Evolutionary conservation across 1,284 basidiomycete genomes (phyloP), one percentile per base, ranked within the genome.

Genomic region (Stereum hirsutum): DNA sequence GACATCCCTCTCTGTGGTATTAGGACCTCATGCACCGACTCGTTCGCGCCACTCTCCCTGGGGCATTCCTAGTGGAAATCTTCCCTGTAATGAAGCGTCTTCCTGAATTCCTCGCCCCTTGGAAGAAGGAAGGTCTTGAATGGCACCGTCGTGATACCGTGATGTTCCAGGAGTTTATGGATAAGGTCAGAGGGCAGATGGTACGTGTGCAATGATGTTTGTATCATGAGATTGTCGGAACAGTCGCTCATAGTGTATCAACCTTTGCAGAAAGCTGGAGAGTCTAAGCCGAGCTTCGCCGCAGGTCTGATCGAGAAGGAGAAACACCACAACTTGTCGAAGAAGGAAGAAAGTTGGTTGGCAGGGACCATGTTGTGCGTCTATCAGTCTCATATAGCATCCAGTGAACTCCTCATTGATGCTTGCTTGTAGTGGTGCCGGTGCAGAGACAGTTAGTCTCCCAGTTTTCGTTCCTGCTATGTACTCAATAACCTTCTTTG

Each of bases 301-400:
- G 44, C 48, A 12, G 47, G 40, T 3, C 38, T 54, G 19, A 45
- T 54, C 33, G 33, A 35, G 30, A 43, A 49, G 27, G 45, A 45
- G 7, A 27, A 39, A 20, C 52, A 46, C 11, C 28, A 33, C 26
- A 45, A 43, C 12, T 47, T 54, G 20, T 35, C 41, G 10, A 41
- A 35, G 14, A 42, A 15, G 21, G 52, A 54, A 38, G 46, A 44
- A 31, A 47, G 52, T 6, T 54, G 52, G 52, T 37, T 53, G 21
- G 49, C 49, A 14, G 53, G 45, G 27, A 49, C 45, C 5, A 46
- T 54, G 45, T 53, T 44, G 52, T 53, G 21, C 36, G 47, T 50
- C 10, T 26, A 23, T 5, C 25, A 27, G 42, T 26, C 35, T 20
- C n/a, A n/a, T n/a, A n/a, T n/a, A n/a, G n/a, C n/a, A n/a, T n/a